Conservation (phyloP, 2,329 filamentous ascomycete species). For the Volutella citrinella region DNA sequence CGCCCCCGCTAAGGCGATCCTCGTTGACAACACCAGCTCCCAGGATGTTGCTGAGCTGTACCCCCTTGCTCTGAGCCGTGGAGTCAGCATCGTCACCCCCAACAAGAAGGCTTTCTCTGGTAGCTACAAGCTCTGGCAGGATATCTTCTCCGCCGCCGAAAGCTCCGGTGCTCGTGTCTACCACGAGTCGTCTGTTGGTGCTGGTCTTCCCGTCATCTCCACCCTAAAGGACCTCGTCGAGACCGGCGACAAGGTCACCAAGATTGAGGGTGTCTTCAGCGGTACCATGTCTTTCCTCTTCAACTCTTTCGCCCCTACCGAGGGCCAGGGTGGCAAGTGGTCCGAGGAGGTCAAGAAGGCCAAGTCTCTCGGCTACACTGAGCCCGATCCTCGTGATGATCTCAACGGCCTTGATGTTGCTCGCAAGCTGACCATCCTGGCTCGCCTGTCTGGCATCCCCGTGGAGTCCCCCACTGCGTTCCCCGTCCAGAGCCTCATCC, state of each 20-base stretch:
- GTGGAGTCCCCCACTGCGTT: conserved; percentile 84
- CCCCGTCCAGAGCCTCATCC: conserved; percentile 91
- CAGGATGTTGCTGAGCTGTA: conserved; percentile 82
- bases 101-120: conserved; percentile 98
- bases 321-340: conserved; percentile 74
- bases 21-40: conserved; percentile 96
- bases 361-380: conserved; percentile 89
- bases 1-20: conserved; percentile 73
- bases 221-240: conserved; percentile 92
- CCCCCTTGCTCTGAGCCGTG: conserved; percentile 73
- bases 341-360: conserved; percentile 89
- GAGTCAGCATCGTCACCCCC: conserved; percentile 89
- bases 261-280: conserved; percentile 95
- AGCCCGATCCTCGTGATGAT: conserved; percentile 83
- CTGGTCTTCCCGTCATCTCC: conserved; percentile 88
- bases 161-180: conserved; percentile 77
- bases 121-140: conserved; percentile 75
- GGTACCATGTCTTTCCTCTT: conserved; percentile 98
- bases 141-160: conserved; percentile 75
- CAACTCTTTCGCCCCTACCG: conserved; percentile 89
- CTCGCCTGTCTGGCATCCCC: conserved; percentile 76
- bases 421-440: conserved; percentile 93
- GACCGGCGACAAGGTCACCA: conserved; percentile 86
- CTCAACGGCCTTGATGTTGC: conserved; percentile 88
- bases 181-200: conserved; percentile 93